These are phyloP conservation scores for Wickerhamomyces sydowiorum DNA, from an alignment of 805 yeast species.

Conservation along the genomic window DNA sequence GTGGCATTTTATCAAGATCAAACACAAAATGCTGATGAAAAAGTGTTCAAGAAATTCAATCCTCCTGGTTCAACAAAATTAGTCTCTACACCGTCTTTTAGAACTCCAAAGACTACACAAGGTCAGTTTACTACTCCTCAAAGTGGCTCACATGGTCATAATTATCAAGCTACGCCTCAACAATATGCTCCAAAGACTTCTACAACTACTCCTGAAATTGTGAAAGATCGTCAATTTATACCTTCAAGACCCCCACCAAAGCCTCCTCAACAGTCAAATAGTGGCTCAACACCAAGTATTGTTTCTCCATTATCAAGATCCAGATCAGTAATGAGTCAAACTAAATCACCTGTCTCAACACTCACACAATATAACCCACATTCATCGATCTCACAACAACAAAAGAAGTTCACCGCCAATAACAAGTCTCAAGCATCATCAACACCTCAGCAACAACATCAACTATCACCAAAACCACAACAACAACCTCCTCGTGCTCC, in stretches of 20 bases:
- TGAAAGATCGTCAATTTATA: slow-evolving; percentile 40
- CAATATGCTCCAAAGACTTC: slow-evolving; percentile 15
- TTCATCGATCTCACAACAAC: neutral
- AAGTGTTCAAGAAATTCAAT: slow-evolving; percentile 33
- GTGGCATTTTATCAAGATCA: slow-evolving; percentile 77
- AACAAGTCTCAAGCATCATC: slow-evolving; percentile 1
- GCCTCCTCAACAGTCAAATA: slow-evolving; percentile 33
- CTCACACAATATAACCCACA: slow-evolving; percentile 8
- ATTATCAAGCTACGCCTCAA: slow-evolving; percentile 19
- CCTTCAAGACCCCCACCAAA: slow-evolving; percentile 68
- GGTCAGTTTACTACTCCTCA: slow-evolving; percentile 19
- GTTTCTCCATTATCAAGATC: slow-evolving; percentile 24
- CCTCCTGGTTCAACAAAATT: slow-evolving; percentile 21
- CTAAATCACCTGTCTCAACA: slow-evolving; percentile 15
- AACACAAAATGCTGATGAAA: slow-evolving; percentile 36
- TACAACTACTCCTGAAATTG: slow-evolving; percentile 6
- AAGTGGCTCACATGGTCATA: slow-evolving; percentile 10
- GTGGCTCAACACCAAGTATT: slow-evolving; percentile 13
- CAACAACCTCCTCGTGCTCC: slow-evolving; percentile 20
- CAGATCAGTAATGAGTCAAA: slow-evolving; percentile 10
- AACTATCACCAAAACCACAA: neutral
- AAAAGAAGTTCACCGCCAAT: neutral
- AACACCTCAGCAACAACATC: slow-evolving; percentile 8
- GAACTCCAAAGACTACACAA: slow-evolving; percentile 24
- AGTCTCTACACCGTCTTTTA: slow-evolving; percentile 26